phyloP scores from a whole-genome alignment of 176 grass and related monocot species.

The Eleusine indica region DNA sequence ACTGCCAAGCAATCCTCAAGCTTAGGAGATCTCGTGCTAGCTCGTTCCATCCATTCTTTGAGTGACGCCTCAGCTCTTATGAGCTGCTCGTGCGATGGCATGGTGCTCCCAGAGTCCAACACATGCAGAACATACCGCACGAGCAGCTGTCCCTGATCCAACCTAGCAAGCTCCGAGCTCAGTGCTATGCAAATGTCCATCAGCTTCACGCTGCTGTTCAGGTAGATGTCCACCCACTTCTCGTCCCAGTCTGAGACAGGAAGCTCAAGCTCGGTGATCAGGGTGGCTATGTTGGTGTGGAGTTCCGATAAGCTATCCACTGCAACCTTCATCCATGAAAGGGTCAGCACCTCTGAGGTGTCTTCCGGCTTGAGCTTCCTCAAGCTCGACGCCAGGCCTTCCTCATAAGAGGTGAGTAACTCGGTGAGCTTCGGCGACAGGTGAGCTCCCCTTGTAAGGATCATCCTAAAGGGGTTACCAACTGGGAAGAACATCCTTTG shows the following conservation, averaged over 20 bases:
- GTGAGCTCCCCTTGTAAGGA: conserved; percentile 45
- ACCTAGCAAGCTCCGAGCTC: conserved; percentile 69
- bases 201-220: conserved; percentile 80
- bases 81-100: conserved; percentile 55
- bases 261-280: conserved; percentile 75
- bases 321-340: conserved; percentile 68
- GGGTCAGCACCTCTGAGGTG: conserved; percentile 53
- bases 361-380: conserved; percentile 64
- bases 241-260: conserved; percentile 89
- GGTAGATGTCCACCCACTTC: conserved; percentile 87
- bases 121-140: conserved; percentile 69
- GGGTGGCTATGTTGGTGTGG: conserved; percentile 53
- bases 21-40: conserved; percentile 41
- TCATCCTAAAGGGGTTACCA: conserved; percentile 63
- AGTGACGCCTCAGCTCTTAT: conserved; percentile 50
- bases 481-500: conserved; percentile 54
- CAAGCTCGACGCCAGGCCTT: conserved; percentile 54
- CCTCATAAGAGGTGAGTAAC: conserved; percentile 56
- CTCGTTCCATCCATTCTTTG: conserved; percentile 61
- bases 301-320: conserved; percentile 57
- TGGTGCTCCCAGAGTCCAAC: conserved; percentile 26
- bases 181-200: conserved; percentile 77
- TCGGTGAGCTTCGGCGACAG: conserved; percentile 56
- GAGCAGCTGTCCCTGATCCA: conserved; percentile 81
- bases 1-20: conserved; percentile 56